phyloP scores from a whole-genome alignment of 495 filamentous ascomycete species.

The Viridothelium virens region DNA sequence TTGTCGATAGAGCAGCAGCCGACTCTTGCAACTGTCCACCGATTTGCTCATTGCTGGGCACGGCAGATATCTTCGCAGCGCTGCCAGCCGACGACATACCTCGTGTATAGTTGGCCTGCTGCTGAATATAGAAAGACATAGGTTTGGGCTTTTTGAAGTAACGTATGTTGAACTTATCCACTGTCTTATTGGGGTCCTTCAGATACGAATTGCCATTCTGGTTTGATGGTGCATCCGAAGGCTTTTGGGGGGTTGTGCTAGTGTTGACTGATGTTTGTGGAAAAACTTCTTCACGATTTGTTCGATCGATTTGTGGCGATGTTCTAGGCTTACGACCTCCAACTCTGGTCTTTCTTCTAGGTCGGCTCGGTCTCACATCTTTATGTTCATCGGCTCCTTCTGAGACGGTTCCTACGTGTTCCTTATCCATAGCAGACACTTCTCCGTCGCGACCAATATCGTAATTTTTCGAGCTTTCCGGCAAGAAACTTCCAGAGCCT shows the following conservation, averaged over 20 bases:
- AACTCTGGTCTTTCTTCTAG: too few species aligned
- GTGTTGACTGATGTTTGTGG: background rate
- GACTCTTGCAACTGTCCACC: too few species aligned
- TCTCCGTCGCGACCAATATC: too few species aligned
- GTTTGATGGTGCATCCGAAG: background rate
- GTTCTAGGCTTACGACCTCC: too few species aligned
- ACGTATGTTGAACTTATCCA: slow-evolving; percentile 6
- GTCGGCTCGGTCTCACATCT: background rate
- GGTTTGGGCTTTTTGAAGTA: slow-evolving; percentile 6
- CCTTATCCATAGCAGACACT: too few species aligned
- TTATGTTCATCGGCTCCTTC: background rate
- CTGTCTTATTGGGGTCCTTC: background rate
- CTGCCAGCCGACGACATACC: too few species aligned
- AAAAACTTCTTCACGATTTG: too few species aligned
- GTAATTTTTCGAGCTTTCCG: too few species aligned
- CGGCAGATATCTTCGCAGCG: background rate
- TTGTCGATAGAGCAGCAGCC: too few species aligned
- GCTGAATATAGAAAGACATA: background rate
- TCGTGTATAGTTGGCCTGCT: background rate
- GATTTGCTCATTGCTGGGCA: slow-evolving; percentile 1
- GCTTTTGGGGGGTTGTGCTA: background rate
- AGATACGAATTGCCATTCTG: background rate
- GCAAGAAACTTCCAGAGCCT: too few species aligned
- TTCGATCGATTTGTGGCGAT: too few species aligned
- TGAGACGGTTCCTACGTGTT: too few species aligned